phyloP scores from a whole-genome alignment of 1,284 basidiomycete genomes.

The Austropuccinia psidii region DNA sequence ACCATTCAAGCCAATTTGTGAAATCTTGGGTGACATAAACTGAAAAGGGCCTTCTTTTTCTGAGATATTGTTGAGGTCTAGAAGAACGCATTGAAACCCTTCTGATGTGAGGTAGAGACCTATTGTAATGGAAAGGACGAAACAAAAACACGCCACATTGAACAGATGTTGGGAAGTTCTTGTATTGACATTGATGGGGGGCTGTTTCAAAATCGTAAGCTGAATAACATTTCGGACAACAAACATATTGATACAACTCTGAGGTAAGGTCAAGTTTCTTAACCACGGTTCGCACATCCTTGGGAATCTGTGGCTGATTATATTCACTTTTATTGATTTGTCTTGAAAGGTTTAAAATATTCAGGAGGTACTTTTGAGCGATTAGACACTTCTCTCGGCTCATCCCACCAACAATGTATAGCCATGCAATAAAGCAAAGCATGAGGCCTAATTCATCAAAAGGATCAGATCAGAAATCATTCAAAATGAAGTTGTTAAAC shows the following conservation, averaged over 20 bases:
- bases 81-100: too few species aligned
- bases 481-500: too few species aligned
- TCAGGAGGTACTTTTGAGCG: background rate
- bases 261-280: background rate
- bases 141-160: too few species aligned
- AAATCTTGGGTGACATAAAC: too few species aligned
- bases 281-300: background rate
- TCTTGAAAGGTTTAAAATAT: background rate
- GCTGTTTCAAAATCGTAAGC: background rate
- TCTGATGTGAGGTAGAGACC: too few species aligned
- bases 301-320: background rate
- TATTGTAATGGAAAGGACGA: too few species aligned
- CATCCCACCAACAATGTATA: constrained; percentile 4
- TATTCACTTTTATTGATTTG: background rate
- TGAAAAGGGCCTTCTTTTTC: too few species aligned
- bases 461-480: too few species aligned
- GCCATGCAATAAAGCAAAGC: constrained; percentile 7
- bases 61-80: too few species aligned
- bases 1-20: too few species aligned
- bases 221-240: constrained; percentile 7
- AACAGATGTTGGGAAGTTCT: background rate
- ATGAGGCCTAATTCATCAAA: too few species aligned
- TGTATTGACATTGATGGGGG: background rate
- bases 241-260: constrained; percentile 1
- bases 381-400: constrained; percentile 4